Conservation (phyloP, 2,329 filamentous ascomycete species). For the Diaporthe sp. region DNA sequence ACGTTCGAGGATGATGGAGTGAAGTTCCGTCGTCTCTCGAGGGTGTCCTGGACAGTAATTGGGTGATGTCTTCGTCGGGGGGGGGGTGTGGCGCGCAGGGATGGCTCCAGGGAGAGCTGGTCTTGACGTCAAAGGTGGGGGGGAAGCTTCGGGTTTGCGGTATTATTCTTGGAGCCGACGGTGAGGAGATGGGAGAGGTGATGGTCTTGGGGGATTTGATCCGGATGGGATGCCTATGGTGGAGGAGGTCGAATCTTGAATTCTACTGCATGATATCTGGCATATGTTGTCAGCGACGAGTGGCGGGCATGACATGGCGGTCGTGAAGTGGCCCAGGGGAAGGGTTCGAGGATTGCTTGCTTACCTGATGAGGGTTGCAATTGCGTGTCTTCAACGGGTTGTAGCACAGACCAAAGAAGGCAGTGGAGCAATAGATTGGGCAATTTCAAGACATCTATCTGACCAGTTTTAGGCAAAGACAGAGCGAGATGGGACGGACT, state of each 20-base stretch:
- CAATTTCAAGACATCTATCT: constrained; percentile 27
- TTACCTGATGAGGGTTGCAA: constrained; percentile 10
- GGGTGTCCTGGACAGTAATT: background rate
- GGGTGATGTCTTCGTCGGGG: constrained; percentile 11
- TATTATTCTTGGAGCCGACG: constrained; percentile 19
- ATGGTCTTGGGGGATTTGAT: background rate
- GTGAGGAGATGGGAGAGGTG: background rate
- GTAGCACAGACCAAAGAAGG: constrained; percentile 18
- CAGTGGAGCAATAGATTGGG: constrained; percentile 24
- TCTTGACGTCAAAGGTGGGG: constrained; percentile 31
- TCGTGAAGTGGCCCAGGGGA: background rate
- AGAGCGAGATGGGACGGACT: constrained; percentile 17
- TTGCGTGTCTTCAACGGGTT: constrained; percentile 9
- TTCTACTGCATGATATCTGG: constrained; percentile 16
- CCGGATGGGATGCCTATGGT: background rate
- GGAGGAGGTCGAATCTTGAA: background rate
- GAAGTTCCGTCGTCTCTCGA: constrained; percentile 8
- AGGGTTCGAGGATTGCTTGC: background rate
- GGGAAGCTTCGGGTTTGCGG: constrained; percentile 17
- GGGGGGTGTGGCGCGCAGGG: constrained; percentile 20
- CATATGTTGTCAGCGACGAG: background rate
- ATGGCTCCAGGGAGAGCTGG: constrained; percentile 10
- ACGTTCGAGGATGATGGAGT: background rate
- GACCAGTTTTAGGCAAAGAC: constrained; percentile 27
- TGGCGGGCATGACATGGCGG: background rate